A percentile compares a stretch with the other conserved stretches of the same genome.
These are phyloP conservation scores for Salix suchowensis DNA, from an alignment of 345 rosid species.

Conservation along the genomic window DNA sequence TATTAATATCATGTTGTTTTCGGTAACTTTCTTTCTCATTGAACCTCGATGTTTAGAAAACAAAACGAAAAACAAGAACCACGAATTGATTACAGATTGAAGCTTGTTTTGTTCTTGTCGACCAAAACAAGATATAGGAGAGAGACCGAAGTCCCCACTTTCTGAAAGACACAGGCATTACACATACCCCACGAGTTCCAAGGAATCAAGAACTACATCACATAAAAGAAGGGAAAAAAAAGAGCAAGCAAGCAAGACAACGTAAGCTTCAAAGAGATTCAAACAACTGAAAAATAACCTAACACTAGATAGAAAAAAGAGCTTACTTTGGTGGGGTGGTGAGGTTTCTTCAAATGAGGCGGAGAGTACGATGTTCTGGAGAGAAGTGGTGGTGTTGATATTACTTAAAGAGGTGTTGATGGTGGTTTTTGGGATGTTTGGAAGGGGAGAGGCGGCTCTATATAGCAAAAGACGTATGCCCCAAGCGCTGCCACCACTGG, in stretches of 20 bases:
- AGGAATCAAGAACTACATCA: not conserved
- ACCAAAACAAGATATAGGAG: not conserved
- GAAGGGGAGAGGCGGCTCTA: not conserved
- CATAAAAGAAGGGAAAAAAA: not conserved
- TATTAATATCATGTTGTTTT: not conserved
- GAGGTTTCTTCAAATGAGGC: too few relatives aligned
- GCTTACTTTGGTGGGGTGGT: not conserved
- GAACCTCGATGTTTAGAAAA: not conserved
- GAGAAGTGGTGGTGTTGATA: not conserved
- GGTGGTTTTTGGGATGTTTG: conserved; percentile 11
- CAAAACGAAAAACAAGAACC: not conserved
- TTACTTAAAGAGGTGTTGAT: not conserved
- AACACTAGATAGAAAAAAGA: not conserved
- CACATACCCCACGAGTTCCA: not conserved
- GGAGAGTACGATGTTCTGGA: not conserved
- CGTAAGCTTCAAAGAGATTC: not conserved
- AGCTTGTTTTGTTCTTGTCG: not conserved
- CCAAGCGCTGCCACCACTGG: not conserved
- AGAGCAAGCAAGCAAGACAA: not conserved
- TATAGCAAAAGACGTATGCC: not conserved
- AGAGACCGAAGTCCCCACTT: not conserved
- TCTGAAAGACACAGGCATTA: not conserved
- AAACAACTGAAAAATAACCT: not conserved
- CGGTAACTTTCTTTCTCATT: not conserved
- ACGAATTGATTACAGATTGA: not conserved